Percentiles rank a stretch among this genome's conserved stretches.
Evolutionary conservation across 148 eudicot genomes (phyloP).

Genomic region (Mesembryanthemum crystallinum): DNA sequence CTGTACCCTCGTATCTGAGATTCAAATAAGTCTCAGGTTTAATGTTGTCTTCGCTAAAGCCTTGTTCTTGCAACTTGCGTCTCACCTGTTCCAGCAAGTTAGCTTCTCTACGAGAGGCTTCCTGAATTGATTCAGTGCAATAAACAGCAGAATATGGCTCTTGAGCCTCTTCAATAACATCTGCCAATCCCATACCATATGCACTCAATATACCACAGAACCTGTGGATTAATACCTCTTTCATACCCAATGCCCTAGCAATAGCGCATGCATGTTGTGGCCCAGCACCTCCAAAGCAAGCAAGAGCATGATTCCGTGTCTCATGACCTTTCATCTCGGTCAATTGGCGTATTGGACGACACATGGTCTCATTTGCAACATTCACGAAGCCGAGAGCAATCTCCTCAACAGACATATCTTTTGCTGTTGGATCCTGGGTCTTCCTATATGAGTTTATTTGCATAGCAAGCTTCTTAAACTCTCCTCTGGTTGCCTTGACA

Average conservation of each 20-base stretch:
- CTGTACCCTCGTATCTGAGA: conserved; percentile 92
- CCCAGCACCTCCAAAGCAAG: conserved; percentile 99
- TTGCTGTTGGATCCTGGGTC: conserved; percentile 60
- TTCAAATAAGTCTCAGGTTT: conserved; percentile 70
- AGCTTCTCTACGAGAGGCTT: conserved; percentile 67
- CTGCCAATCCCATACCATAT: conserved; percentile 98
- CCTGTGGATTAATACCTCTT: conserved; percentile 84
- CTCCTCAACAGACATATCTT: conserved; percentile 90
- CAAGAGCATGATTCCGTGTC: conserved; percentile 91
- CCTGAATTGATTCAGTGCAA: conserved; percentile 56
- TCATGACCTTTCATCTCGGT: conserved; percentile 99
- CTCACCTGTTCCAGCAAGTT: conserved; percentile 57
- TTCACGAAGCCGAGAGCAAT: conserved; percentile 91
- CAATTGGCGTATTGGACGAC: conserved; percentile 95
- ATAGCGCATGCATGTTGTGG: conserved; percentile 99
- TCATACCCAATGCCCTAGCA: conserved; percentile 94
- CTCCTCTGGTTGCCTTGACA: conserved; percentile 57
- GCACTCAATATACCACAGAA: conserved; percentile 98
- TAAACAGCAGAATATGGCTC: conserved; percentile 88
- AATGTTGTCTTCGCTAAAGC: conserved; percentile 64
- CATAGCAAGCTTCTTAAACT: conserved; percentile 77
- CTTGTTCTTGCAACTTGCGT: conserved; percentile 72
- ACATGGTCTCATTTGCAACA: conserved; percentile 99
- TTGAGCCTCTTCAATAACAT: conserved; percentile 91
- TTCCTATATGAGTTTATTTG: conserved; percentile 77